Evolutionary conservation across 1,284 basidiomycete species (phyloP).

Genomic region (Testicularia cyperi): DNA sequence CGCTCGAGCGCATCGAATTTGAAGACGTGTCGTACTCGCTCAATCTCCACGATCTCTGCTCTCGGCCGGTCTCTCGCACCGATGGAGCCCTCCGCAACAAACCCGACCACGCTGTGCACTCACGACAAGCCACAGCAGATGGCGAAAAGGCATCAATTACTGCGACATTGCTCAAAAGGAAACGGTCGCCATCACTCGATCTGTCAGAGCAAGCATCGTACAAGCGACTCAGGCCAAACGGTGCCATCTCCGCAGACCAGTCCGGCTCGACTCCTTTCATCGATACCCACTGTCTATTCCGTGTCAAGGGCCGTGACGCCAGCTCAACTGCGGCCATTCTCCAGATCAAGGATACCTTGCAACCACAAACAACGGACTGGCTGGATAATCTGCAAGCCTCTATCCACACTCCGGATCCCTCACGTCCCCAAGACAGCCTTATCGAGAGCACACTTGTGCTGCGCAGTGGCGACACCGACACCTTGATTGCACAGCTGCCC

Average conservation of each 20-base stretch:
- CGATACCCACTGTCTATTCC: conserved; percentile 17
- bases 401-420: background rate
- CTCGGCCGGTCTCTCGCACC: background rate
- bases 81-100: background rate
- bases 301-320: conserved; percentile 11
- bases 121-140: too few species aligned
- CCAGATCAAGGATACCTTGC: conserved; percentile 5
- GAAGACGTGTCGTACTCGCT: conserved; percentile 29
- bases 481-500: conserved; percentile 8
- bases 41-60: conserved; percentile 13
- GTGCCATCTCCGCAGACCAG: too few species aligned
- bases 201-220: background rate
- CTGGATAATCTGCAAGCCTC: conserved; percentile 8
- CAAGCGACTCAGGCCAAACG: background rate
- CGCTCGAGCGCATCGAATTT: conserved; percentile 19
- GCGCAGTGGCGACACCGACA: background rate
- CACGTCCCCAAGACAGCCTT: conserved; percentile 5
- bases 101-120: too few species aligned
- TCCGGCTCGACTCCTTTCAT: conserved; percentile 1
- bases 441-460: conserved; percentile 4
- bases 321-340: conserved; percentile 7
- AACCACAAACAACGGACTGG: background rate
- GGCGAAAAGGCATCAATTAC: too few species aligned
- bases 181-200: background rate
- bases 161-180: conserved; percentile 1